Evolutionary conservation across 345 rosid species (phyloP).

Genomic region (Aquilaria yunnanensis): DNA sequence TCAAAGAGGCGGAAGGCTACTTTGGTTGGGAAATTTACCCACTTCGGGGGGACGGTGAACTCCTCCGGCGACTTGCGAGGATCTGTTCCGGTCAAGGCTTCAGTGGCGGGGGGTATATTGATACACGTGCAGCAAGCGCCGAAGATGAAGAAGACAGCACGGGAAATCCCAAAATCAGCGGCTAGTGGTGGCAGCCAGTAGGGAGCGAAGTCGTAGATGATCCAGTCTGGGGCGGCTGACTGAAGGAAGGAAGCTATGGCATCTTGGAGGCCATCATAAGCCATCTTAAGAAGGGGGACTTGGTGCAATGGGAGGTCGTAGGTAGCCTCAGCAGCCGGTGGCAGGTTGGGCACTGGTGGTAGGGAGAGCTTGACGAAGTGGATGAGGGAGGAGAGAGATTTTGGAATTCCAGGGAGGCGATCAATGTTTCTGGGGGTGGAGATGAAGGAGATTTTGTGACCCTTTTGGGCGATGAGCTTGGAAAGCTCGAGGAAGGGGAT

Average conservation of each 20-base stretch:
- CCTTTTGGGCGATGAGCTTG: slow-evolving; percentile 5
- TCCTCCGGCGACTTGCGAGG: not conserved
- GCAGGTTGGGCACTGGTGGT: not conserved
- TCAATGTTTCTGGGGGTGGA: not conserved
- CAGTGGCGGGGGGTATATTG: not conserved
- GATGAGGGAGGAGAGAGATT: not conserved
- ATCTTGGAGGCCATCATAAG: not conserved
- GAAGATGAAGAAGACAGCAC: not conserved
- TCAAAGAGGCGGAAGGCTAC: slow-evolving; percentile 1
- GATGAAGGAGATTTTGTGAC: slow-evolving; percentile 6
- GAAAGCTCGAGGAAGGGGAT: slow-evolving; percentile 1
- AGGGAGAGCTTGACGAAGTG: not conserved
- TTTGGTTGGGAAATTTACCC: not conserved
- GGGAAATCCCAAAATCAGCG: not conserved
- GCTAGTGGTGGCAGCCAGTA: slow-evolving; percentile 3
- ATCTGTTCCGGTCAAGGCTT: not conserved
- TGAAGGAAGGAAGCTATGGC: not conserved
- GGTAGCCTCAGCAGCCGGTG: not conserved
- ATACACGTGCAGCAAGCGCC: not conserved
- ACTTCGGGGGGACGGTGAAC: slow-evolving; percentile 3
- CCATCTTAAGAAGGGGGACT: not conserved
- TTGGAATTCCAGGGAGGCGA: not conserved
- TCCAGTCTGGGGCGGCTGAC: not conserved
- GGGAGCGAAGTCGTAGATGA: not conserved
- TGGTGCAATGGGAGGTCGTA: not conserved